Evolutionary conservation across 192 early-diverging fungal genomes (phyloP).

Genomic region (Backusella psychrophila): DNA sequence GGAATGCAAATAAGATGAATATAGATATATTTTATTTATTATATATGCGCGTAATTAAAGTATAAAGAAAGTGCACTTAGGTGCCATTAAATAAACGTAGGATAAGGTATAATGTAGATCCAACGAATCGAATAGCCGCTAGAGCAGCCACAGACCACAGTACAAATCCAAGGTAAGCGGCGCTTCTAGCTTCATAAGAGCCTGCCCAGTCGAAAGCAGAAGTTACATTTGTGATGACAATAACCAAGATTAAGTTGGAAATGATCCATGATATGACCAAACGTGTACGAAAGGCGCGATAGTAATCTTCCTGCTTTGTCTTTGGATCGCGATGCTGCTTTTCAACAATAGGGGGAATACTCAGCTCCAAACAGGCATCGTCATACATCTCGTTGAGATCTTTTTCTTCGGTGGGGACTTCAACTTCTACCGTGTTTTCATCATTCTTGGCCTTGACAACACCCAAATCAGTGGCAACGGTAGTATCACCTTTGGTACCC

Average conservation of each 20-base stretch:
- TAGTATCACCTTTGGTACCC: slow-evolving; percentile 81
- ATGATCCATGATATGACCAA: slow-evolving; percentile 77
- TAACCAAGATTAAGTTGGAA: slow-evolving; percentile 66
- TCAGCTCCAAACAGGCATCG: slow-evolving; percentile 62
- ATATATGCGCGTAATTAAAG: background rate
- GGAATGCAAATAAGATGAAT: background rate
- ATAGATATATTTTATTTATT: background rate
- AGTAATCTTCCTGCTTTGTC: slow-evolving; percentile 71
- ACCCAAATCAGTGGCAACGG: slow-evolving; percentile 66
- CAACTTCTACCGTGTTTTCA: slow-evolving; percentile 45
- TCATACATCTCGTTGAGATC: slow-evolving; percentile 87
- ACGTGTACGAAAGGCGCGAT: slow-evolving; percentile 76
- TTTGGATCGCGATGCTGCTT: slow-evolving; percentile 60
- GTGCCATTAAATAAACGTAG: background rate
- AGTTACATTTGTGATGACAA: slow-evolving; percentile 55
- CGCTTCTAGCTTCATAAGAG: slow-evolving; percentile 34
- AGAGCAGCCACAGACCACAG: slow-evolving; percentile 74
- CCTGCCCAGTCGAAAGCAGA: slow-evolving; percentile 30
- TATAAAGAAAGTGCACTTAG: background rate
- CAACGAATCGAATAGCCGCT: slow-evolving; percentile 64
- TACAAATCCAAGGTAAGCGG: slow-evolving; percentile 62
- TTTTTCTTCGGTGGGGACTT: slow-evolving; percentile 56
- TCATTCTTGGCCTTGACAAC: slow-evolving; percentile 50
- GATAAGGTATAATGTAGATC: slow-evolving; percentile 54
- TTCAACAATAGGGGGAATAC: slow-evolving; percentile 32